Evolutionary conservation across 2,329 filamentous ascomycete species (phyloP).

Genomic region (Dactylellina cionopaga): DNA sequence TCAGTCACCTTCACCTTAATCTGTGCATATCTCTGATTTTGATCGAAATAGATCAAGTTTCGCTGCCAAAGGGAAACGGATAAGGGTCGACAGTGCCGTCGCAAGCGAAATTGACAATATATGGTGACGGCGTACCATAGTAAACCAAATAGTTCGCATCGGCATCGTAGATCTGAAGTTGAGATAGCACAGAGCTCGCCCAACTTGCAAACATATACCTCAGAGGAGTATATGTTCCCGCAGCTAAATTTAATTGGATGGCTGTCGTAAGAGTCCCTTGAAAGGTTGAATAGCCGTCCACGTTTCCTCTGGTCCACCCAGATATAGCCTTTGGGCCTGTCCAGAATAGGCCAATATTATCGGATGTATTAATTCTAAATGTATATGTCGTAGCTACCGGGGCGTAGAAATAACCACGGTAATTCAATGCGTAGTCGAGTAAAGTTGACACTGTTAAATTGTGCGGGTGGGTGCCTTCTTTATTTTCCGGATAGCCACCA

Average conservation of each 20-base stretch:
- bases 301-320: conserved; percentile 5
- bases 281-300: conserved; percentile 1
- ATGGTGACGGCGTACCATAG: background rate
- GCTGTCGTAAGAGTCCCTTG: background rate
- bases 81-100: too few relatives aligned
- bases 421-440: background rate
- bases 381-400: conserved; percentile 7
- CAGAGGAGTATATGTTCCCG: background rate
- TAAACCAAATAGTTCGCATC: background rate
- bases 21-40: too few relatives aligned
- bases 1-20: too few relatives aligned
- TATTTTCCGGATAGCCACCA: background rate
- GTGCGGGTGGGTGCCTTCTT: background rate
- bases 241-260: conserved; percentile 4
- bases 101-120: background rate
- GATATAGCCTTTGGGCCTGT: conserved; percentile 2
- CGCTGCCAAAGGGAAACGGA: too few relatives aligned
- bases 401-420: conserved; percentile 12
- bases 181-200: background rate
- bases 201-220: conserved; percentile 5
- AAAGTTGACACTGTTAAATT: background rate
- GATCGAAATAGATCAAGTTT: too few relatives aligned
- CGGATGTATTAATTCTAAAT: background rate
- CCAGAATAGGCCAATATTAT: background rate
- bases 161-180: background rate